Conservation (phyloP, 495 filamentous ascomycete genomes). For the Penicillium roqueforti region DNA sequence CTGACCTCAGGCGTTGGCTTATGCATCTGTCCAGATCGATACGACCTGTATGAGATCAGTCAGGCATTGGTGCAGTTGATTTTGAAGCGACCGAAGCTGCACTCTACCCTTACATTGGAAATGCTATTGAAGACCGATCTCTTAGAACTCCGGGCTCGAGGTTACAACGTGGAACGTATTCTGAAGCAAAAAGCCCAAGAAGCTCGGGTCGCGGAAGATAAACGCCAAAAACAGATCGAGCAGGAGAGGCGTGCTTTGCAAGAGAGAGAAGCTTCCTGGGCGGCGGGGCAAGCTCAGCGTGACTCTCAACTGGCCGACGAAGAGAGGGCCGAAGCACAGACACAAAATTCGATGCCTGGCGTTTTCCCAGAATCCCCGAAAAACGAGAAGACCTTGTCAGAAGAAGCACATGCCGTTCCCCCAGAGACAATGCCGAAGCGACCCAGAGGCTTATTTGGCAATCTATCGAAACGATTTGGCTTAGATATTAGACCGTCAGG, state of each 20-base stretch:
- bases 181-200: constrained; percentile 79
- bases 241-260: constrained; percentile 63
- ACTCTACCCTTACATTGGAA: constrained; percentile 81
- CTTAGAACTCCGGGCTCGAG: constrained; percentile 68
- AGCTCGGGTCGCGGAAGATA: constrained; percentile 76
- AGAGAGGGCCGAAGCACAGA: constrained; percentile 25
- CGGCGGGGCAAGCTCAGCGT: constrained; percentile 29
- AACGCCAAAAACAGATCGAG: constrained; percentile 70
- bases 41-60: constrained; percentile 85
- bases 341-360: constrained; percentile 57
- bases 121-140: constrained; percentile 81
- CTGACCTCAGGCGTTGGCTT: constrained; percentile 44
- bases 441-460: constrained; percentile 58
- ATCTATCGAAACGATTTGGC: constrained; percentile 59
- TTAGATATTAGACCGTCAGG: constrained; percentile 46
- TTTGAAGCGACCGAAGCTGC: constrained; percentile 75
- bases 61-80: constrained; percentile 74
- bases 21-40: constrained; percentile 56
- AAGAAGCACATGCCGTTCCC: constrained; percentile 20
- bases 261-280: constrained; percentile 57
- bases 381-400: constrained; percentile 31
- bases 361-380: constrained; percentile 61
- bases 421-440: constrained; percentile 30
- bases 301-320: constrained; percentile 23
- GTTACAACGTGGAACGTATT: constrained; percentile 94